Conservation (phyloP, 2,329 filamentous ascomycete species). For the Apiospora arundinis region DNA sequence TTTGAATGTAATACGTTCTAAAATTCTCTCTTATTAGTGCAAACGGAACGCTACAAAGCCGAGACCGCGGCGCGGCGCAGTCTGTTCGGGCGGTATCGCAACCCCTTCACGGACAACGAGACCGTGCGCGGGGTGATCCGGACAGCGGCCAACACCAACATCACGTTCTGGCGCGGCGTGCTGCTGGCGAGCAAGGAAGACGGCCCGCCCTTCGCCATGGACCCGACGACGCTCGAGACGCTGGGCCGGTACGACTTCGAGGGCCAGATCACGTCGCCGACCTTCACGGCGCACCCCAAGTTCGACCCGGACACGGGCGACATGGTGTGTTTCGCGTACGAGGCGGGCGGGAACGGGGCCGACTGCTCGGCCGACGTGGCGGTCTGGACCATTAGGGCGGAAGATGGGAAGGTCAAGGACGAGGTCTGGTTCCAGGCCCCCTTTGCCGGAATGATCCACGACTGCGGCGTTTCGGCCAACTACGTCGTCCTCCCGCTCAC, state of each 20-base stretch:
- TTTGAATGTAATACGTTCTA: neutral
- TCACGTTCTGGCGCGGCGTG: conserved; percentile 63
- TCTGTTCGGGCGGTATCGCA: conserved; percentile 63
- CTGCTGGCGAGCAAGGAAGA: conserved; percentile 63
- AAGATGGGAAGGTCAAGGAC: conserved; percentile 50
- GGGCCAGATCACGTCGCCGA: conserved; percentile 53
- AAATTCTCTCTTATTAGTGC: conserved; percentile 33
- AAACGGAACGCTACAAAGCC: conserved; percentile 45
- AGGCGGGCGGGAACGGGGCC: conserved; percentile 50
- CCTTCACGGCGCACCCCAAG: conserved; percentile 60
- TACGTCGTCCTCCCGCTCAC: conserved; percentile 55
- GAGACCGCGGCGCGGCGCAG: conserved; percentile 36
- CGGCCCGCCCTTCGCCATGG: conserved; percentile 57
- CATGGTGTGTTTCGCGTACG: conserved; percentile 59
- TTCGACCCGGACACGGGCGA: conserved; percentile 56
- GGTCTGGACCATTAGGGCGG: conserved; percentile 51
- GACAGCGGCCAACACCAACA: conserved; percentile 65
- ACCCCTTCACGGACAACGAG: conserved; percentile 62
- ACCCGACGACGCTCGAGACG: conserved; percentile 56
- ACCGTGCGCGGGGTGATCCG: conserved; percentile 60
- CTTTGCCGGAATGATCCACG: conserved; percentile 60
- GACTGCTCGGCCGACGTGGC: conserved; percentile 52
- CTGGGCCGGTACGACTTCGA: conserved; percentile 58
- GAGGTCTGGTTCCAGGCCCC: conserved; percentile 57
- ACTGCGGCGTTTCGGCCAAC: conserved; percentile 54